phyloP scores from a whole-genome alignment of 805 yeast genomes.

The Saturnispora dispora region DNA sequence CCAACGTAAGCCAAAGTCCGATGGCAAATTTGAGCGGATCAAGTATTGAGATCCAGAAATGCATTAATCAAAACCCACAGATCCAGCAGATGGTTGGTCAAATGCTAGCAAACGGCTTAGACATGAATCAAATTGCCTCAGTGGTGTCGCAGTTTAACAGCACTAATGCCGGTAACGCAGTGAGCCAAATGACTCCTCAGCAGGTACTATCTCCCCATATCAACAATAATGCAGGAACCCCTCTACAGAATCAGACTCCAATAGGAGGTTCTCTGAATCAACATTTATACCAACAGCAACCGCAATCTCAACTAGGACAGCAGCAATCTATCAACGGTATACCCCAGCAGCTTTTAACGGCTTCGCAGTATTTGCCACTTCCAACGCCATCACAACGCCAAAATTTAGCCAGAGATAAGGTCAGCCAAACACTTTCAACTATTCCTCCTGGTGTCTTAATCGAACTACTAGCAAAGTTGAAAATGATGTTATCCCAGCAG shows the following conservation, averaged over 20 bases:
- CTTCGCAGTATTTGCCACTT: conserved; percentile 51
- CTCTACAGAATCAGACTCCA: conserved; percentile 1
- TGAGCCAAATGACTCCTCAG: background rate
- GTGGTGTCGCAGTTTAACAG: conserved; percentile 23
- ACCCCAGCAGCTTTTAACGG: conserved; percentile 43
- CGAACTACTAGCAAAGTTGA: conserved; percentile 59
- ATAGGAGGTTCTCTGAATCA: conserved; percentile 5
- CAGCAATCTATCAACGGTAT: conserved; percentile 18
- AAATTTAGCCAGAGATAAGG: conserved; percentile 38
- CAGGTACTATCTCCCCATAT: background rate
- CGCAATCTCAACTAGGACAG: conserved; percentile 3
- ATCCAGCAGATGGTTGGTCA: conserved; percentile 28
- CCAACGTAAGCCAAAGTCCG: background rate
- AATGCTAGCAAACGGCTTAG: conserved; percentile 30
- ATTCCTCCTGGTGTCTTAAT: conserved; percentile 66
- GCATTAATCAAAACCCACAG: conserved; percentile 25
- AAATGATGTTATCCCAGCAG: conserved; percentile 44
- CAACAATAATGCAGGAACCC: background rate
- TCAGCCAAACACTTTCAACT: conserved; percentile 50
- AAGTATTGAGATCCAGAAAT: conserved; percentile 18
- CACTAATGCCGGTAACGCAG: background rate
- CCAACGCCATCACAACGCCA: conserved; percentile 22
- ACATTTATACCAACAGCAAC: conserved; percentile 5
- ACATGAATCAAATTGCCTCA: conserved; percentile 25
- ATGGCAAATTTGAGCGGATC: background rate